Evolutionary conservation across 1,284 basidiomycete genomes (phyloP), one percentile per base, ranked within the genome.

Genomic region (Puccinia coronata): DNA sequence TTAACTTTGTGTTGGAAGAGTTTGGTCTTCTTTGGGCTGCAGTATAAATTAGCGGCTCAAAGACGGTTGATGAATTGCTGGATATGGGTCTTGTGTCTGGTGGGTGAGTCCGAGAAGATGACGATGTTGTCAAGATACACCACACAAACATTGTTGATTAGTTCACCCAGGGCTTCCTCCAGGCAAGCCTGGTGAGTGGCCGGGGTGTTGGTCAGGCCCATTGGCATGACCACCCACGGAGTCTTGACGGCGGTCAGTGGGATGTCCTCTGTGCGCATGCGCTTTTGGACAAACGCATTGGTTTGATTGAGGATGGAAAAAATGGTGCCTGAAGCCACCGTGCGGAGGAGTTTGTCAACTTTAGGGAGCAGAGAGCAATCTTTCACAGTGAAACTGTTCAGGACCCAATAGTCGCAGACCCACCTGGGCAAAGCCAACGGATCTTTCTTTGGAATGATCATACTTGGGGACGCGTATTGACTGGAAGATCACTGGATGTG

Each of bases 191-290:
- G 65, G n/a, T 69, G 65, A 1, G 65, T 69, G 1, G 65, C 65
- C 1, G 65, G 65, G 0, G 5, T 31, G 12, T 41, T 41, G 3
- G n/a, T 28, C n/a, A 69, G 11, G 0, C 5, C 65, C 65, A 69
- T 69, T 69, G 65, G 65, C 65, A 69, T 47, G 9, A 47, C 43
- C 43, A 47, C 43, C 43, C 43, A 47, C 16, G 43, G 43, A 47
- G 43, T 47, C 36, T 69, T 69, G 5, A 69, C 65, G 8, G 65
- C 65, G 18, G 65, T 69, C 65, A 69, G 36, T 5, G 65, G 65
- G 11, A 63, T 63, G 28, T 63, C 61, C 16, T 63, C n/a, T 63
- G 18, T 25, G 6, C 39, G 61, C 61, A 63, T 63, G 16, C 61
- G 1, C 5, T 16, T 63, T 63, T 63, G 61, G 11, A 63, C 18